These are phyloP conservation scores for Rutstroemia sydowiana DNA, from an alignment of 2,329 filamentous ascomycete species.

Conservation along the genomic window DNA sequence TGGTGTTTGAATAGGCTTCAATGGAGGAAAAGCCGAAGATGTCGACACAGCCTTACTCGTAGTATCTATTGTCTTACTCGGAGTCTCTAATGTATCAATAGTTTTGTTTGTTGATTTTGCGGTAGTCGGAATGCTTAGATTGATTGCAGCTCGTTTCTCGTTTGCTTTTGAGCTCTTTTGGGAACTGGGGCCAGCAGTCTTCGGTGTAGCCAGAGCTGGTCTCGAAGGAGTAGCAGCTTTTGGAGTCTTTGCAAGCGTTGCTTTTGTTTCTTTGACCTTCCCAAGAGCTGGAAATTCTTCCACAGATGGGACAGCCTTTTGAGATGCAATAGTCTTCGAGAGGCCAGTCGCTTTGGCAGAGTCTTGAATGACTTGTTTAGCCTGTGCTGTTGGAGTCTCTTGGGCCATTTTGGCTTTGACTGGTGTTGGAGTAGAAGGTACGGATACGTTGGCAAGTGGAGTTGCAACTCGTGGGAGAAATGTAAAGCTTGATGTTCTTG, in stretches of 20 bases:
- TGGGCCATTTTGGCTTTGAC: background rate
- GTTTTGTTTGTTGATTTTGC: conserved; percentile 37
- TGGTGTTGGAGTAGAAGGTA: conserved; percentile 20
- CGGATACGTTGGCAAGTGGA: conserved; percentile 24
- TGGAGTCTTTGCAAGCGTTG: conserved; percentile 6
- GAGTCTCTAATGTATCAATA: conserved; percentile 13
- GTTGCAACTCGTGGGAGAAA: conserved; percentile 23
- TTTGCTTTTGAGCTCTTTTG: conserved; percentile 12
- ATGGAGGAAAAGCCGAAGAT: conserved; percentile 42
- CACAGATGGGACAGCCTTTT: background rate
- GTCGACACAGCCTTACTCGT: conserved; percentile 25
- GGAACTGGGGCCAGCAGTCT: background rate
- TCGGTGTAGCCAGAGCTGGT: conserved; percentile 7
- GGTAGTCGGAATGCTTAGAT: conserved; percentile 37
- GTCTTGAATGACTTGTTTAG: conserved; percentile 39
- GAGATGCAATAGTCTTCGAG: conserved; percentile 37
- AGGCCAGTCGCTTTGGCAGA: conserved; percentile 40
- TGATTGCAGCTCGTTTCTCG: conserved; percentile 25
- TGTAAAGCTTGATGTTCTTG: conserved; percentile 15
- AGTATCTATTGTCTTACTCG: conserved; percentile 14
- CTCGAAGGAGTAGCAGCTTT: conserved; percentile 11
- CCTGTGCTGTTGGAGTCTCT: conserved; percentile 14
- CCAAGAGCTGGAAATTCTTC: conserved; percentile 56
- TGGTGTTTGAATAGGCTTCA: conserved; percentile 47
- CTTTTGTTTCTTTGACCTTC: conserved; percentile 23